Conservation (phyloP, 1,284 basidiomycete genomes). For the Sanghuangporus baumii region DNA sequence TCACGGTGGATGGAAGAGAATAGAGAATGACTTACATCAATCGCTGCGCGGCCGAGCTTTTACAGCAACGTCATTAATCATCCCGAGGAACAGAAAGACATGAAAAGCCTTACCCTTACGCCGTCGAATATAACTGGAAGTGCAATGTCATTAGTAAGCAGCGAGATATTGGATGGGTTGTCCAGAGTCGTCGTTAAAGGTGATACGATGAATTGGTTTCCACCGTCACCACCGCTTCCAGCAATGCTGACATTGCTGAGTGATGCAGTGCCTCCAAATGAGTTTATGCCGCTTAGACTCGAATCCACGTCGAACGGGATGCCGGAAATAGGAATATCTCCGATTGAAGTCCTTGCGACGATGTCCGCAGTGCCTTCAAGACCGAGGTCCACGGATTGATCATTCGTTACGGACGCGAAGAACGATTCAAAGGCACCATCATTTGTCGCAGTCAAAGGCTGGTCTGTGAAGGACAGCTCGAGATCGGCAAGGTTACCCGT, state of each 20-base stretch:
- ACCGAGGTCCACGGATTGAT: slow-evolving; percentile 38
- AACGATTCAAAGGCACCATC: slow-evolving; percentile 50
- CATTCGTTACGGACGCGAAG: slow-evolving; percentile 56
- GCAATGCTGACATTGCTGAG: slow-evolving; percentile 51
- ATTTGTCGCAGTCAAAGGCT: slow-evolving; percentile 52
- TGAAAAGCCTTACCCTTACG: slow-evolving; percentile 30
- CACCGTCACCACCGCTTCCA: slow-evolving; percentile 56
- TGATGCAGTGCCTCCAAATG: slow-evolving; percentile 44
- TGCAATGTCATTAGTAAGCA: slow-evolving; percentile 52
- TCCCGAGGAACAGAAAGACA: background rate
- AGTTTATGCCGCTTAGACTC: slow-evolving; percentile 46
- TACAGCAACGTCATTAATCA: background rate
- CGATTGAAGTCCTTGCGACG: slow-evolving; percentile 58
- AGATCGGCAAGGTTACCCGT: slow-evolving; percentile 61
- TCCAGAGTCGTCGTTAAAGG: slow-evolving; percentile 50
- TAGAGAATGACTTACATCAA: slow-evolving; percentile 40
- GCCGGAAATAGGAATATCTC: slow-evolving; percentile 59
- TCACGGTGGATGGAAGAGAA: background rate
- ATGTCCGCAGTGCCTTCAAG: slow-evolving; percentile 59
- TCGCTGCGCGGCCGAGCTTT: slow-evolving; percentile 49
- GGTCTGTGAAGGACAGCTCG: slow-evolving; percentile 49
- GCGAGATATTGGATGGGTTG: slow-evolving; percentile 66
- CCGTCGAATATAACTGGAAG: slow-evolving; percentile 57
- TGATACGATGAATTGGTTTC: slow-evolving; percentile 47
- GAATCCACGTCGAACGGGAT: slow-evolving; percentile 61